These are phyloP conservation scores for Rhizopogon rudus DNA, from an alignment of 768 basidiomycete genomes.

Conservation along the genomic window DNA sequence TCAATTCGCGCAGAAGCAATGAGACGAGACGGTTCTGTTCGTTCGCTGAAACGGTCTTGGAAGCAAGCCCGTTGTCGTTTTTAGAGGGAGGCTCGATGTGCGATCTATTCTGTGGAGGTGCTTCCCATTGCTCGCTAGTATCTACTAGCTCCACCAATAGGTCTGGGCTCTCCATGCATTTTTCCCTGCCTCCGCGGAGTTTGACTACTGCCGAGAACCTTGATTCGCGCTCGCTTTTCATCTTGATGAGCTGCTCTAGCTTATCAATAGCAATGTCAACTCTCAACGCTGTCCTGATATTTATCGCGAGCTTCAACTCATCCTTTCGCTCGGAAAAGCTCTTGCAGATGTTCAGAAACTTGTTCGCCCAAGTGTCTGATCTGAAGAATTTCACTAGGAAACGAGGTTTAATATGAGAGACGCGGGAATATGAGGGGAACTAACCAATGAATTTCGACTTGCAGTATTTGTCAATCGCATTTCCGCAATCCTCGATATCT, in stretches of 20 bases:
- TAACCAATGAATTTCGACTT: slow-evolving; percentile 38
- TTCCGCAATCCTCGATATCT: slow-evolving; percentile 40
- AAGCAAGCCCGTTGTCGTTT: background rate
- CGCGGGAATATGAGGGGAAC: slow-evolving; percentile 4
- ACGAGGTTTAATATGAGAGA: slow-evolving; percentile 4
- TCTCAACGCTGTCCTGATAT: slow-evolving; percentile 31
- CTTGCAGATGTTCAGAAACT: slow-evolving; percentile 28
- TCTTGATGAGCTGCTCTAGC: background rate
- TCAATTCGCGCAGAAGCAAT: background rate
- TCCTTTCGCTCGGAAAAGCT: slow-evolving; percentile 31
- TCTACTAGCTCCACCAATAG: background rate
- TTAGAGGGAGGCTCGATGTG: background rate
- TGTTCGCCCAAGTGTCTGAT: slow-evolving; percentile 31
- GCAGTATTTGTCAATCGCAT: slow-evolving; percentile 40
- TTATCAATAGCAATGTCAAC: slow-evolving; percentile 25
- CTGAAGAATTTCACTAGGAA: slow-evolving; percentile 26
- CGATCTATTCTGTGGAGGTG: background rate
- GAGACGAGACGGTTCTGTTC: background rate
- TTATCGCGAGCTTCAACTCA: slow-evolving; percentile 31
- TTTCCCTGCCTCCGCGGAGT: slow-evolving; percentile 28
- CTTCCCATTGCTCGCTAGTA: background rate
- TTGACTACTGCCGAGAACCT: slow-evolving; percentile 12
- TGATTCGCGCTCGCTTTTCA: slow-evolving; percentile 21
- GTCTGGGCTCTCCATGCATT: slow-evolving; percentile 13
- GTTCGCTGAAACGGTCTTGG: background rate